Conservation (phyloP, 805 yeast species). For the Lipomyces yamadae region DNA sequence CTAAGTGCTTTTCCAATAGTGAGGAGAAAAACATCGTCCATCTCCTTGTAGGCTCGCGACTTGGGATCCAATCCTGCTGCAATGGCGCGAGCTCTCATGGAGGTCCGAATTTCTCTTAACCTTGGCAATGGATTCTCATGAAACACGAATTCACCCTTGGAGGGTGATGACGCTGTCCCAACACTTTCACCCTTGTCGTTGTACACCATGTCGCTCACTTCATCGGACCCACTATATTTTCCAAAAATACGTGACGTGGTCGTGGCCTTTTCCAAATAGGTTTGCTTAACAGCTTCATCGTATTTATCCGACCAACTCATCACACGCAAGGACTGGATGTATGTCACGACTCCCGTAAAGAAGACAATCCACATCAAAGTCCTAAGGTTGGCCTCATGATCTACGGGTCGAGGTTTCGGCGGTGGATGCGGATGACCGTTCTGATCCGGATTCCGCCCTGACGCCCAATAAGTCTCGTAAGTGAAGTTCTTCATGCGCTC, state of each 20-base stretch:
- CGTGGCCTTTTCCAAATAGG: not conserved
- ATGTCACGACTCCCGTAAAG: constrained; percentile 19
- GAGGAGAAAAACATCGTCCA: not conserved
- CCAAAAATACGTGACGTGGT: constrained; percentile 1
- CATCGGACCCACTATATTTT: not conserved
- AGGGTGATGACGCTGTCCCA: not conserved
- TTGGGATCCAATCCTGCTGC: not conserved
- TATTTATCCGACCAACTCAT: constrained; percentile 30
- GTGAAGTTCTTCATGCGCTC: constrained; percentile 22
- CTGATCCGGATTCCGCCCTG: constrained; percentile 19
- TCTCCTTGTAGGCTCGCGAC: not conserved
- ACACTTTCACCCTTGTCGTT: not conserved
- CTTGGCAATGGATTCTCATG: not conserved
- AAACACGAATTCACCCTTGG: not conserved
- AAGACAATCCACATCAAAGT: constrained; percentile 31
- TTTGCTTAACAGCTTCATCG: constrained; percentile 8
- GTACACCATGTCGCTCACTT: constrained; percentile 2
- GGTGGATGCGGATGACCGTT: constrained; percentile 19
- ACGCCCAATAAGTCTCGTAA: constrained; percentile 20
- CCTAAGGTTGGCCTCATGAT: constrained; percentile 30
- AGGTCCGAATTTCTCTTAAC: not conserved
- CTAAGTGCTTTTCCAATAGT: not conserved
- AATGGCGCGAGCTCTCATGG: not conserved
- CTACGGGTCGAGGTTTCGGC: constrained; percentile 23
- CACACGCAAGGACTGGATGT: constrained; percentile 26